Conservation (phyloP, 2,329 filamentous ascomycete species). For the Claviceps lovelessii region DNA sequence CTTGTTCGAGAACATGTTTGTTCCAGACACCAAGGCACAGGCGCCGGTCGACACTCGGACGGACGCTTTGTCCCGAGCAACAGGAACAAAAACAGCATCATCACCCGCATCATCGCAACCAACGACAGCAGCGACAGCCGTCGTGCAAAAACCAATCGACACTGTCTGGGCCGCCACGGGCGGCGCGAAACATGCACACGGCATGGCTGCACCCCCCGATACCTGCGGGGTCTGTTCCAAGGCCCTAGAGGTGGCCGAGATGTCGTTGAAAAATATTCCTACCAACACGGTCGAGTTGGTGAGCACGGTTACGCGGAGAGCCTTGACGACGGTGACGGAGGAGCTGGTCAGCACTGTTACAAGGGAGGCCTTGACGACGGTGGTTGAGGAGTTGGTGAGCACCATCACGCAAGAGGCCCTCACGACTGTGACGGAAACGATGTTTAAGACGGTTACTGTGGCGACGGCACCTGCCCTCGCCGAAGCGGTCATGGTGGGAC, state of each 20-base stretch:
- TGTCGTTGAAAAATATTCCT: not conserved
- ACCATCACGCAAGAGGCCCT: slow-evolving; percentile 10
- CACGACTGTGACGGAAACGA: slow-evolving; percentile 19
- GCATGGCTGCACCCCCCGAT: slow-evolving; percentile 6
- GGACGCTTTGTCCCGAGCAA: not conserved
- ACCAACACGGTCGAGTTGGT: slow-evolving; percentile 3
- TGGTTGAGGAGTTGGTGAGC: slow-evolving; percentile 11
- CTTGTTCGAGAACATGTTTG: not conserved
- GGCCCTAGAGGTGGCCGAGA: slow-evolving; percentile 1
- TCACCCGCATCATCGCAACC: not conserved
- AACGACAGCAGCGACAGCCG: not conserved
- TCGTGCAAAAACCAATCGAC: slow-evolving; percentile 3
- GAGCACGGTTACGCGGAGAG: slow-evolving; percentile 10
- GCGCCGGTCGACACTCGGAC: not conserved
- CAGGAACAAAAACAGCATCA: not conserved
- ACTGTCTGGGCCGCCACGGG: slow-evolving; percentile 15
- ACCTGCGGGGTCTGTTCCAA: slow-evolving; percentile 12
- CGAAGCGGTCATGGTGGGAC: no score
- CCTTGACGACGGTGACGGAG: slow-evolving; percentile 17
- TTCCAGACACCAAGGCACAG: not conserved
- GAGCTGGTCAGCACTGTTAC: slow-evolving; percentile 3
- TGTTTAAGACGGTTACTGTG: slow-evolving; percentile 6
- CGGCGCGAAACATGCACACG: slow-evolving; percentile 2
- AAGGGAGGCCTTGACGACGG: slow-evolving; percentile 15
- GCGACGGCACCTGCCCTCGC: slow-evolving; percentile 6